These are phyloP conservation scores for Dentiscutata heterogama DNA, from an alignment of 371 early-diverging fungal genomes.

Conservation along the genomic window DNA sequence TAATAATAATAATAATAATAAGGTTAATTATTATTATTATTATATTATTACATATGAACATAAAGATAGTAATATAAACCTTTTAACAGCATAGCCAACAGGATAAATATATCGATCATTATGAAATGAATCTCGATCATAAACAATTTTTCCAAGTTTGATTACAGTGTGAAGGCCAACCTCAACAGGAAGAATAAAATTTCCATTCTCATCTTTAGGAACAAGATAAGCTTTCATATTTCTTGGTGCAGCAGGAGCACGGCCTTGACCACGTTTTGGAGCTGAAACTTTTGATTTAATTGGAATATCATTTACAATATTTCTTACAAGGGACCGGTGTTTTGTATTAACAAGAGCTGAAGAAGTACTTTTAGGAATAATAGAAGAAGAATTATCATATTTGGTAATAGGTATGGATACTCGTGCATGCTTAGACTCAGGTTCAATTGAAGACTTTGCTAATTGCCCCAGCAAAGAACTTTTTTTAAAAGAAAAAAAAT, in stretches of 20 bases:
- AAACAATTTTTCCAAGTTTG: conserved; percentile 78
- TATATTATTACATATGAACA: not conserved
- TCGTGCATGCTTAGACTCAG: not conserved
- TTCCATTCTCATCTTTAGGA: conserved; percentile 73
- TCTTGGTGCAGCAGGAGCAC: not conserved
- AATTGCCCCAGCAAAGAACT: not conserved
- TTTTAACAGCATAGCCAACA: conserved; percentile 80
- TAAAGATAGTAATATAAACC: conserved; percentile 52
- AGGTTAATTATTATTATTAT: not conserved
- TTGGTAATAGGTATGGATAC: not conserved
- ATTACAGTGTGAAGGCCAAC: conserved; percentile 86
- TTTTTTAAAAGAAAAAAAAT: not conserved
- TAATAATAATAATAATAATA: not conserved
- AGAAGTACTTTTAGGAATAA: not conserved
- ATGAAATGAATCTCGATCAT: conserved; percentile 86
- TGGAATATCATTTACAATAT: conserved; percentile 12
- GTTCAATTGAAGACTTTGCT: not conserved
- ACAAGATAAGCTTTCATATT: conserved; percentile 53
- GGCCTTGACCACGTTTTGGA: not conserved
- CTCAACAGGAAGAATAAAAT: conserved; percentile 80
- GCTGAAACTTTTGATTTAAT: not conserved
- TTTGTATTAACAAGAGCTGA: not conserved
- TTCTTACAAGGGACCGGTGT: not conserved
- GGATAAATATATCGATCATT: conserved; percentile 94
- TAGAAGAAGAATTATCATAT: not conserved